Evolutionary conservation across 139 green algal genomes (phyloP).

Genomic region (Chlamydomonas urium): DNA sequence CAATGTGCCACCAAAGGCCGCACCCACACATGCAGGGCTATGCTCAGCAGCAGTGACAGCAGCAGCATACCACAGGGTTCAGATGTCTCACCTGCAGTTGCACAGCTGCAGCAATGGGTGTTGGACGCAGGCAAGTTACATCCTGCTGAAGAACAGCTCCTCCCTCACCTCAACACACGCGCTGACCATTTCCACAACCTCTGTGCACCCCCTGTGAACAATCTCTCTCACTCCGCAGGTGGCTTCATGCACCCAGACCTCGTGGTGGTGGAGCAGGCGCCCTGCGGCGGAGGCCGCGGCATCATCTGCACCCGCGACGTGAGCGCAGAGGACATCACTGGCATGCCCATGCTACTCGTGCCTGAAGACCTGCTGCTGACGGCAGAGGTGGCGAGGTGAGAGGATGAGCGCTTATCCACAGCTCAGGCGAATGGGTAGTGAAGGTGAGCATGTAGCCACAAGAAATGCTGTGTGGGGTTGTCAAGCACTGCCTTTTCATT

Average conservation of each 20-base stretch:
- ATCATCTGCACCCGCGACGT: neutral
- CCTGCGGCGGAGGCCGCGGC: neutral
- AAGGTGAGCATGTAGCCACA: neutral
- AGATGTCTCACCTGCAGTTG: no score
- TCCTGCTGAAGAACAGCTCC: no score
- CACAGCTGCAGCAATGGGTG: no score
- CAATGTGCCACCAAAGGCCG: no score
- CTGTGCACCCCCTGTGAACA: no score
- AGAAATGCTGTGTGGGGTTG: neutral
- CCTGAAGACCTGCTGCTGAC: conserved; percentile 10
- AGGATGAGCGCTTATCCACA: neutral
- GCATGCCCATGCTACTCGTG: conserved; percentile 8
- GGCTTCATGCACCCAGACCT: conserved; percentile 1
- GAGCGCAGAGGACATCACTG: neutral
- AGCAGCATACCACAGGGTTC: no score
- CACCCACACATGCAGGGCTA: no score
- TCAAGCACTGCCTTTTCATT: neutral
- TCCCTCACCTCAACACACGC: no score
- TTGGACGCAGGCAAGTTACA: no score
- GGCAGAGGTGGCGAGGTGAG: neutral
- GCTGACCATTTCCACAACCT: no score
- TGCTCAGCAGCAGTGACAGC: no score
- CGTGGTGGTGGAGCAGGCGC: neutral
- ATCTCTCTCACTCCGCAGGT: no score
- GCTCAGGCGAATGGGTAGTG: neutral